phyloP scores from a whole-genome alignment of 306 rosid species.

The Rosa chinensis region DNA sequence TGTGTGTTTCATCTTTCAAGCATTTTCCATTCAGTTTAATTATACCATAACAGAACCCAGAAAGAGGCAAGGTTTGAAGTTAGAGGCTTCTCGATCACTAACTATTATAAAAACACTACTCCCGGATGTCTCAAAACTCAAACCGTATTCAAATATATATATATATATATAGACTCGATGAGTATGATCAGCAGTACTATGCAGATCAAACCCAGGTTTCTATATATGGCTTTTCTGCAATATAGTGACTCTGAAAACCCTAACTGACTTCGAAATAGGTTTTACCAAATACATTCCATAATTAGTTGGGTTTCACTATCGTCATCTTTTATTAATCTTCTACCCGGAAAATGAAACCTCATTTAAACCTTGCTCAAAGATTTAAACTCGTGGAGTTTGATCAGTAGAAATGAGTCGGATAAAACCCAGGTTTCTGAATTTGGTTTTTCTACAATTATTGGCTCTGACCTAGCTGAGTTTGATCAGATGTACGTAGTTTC shows the following conservation, averaged over 20 bases:
- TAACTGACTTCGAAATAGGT: background rate
- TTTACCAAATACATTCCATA: background rate
- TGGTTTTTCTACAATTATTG: background rate
- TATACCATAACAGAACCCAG: background rate
- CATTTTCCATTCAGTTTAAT: background rate
- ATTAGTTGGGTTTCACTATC: background rate
- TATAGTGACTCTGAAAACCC: background rate
- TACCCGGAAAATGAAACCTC: background rate
- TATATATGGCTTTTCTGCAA: background rate
- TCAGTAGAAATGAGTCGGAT: background rate
- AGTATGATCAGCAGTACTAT: background rate
- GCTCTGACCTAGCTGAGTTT: background rate
- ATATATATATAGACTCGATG: background rate
- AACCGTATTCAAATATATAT: background rate
- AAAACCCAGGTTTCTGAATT: background rate
- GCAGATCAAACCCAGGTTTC: conserved; percentile 1
- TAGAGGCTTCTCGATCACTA: background rate
- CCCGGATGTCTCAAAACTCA: background rate
- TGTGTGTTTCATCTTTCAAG: background rate
- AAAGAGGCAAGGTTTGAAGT: background rate
- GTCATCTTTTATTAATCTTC: background rate
- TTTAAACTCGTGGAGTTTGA: background rate
- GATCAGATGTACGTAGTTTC: background rate
- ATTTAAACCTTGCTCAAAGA: background rate
- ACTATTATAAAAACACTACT: background rate